phyloP scores from a whole-genome alignment of 441 rosid genomes.

The Metrosideros polymorpha region DNA sequence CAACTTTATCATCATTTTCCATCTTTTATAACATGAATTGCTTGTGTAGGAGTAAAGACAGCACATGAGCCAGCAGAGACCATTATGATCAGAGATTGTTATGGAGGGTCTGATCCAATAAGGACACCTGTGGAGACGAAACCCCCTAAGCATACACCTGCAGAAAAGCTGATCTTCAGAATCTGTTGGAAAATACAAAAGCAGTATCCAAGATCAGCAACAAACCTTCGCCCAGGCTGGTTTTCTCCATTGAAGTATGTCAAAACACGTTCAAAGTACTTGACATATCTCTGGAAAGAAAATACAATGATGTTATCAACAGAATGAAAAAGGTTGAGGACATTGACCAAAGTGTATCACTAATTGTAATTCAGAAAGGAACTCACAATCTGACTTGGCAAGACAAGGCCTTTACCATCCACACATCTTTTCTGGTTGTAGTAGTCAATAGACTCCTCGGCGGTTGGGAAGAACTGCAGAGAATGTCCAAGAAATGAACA shows the following conservation, averaged over 20 bases:
- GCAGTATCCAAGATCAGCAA: constrained; percentile 1
- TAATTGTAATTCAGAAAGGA: not conserved
- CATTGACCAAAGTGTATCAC: not conserved
- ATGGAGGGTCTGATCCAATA: constrained; percentile 97
- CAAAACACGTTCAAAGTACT: constrained; percentile 74
- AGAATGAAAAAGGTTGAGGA: not conserved
- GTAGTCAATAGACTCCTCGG: constrained; percentile 94
- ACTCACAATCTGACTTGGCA: constrained; percentile 98
- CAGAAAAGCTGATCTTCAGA: constrained; percentile 9
- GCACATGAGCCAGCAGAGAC: constrained; percentile 24
- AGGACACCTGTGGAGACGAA: constrained; percentile 95
- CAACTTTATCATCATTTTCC: not conserved
- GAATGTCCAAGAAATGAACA: not conserved
- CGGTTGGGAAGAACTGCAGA: constrained; percentile 91
- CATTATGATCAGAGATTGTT: constrained; percentile 79
- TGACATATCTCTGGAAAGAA: constrained; percentile 76
- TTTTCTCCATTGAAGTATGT: constrained; percentile 88
- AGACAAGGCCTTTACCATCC: constrained; percentile 93
- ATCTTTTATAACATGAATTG: not conserved
- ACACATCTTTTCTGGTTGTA: constrained; percentile 96
- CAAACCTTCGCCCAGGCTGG: constrained; percentile 84
- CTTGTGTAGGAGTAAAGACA: not conserved
- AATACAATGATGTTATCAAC: constrained; percentile 7
- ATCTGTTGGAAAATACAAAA: constrained; percentile 5
- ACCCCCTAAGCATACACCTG: constrained; percentile 97